Conservation (phyloP, 768 basidiomycete genomes). For the Suillus variegatus region DNA sequence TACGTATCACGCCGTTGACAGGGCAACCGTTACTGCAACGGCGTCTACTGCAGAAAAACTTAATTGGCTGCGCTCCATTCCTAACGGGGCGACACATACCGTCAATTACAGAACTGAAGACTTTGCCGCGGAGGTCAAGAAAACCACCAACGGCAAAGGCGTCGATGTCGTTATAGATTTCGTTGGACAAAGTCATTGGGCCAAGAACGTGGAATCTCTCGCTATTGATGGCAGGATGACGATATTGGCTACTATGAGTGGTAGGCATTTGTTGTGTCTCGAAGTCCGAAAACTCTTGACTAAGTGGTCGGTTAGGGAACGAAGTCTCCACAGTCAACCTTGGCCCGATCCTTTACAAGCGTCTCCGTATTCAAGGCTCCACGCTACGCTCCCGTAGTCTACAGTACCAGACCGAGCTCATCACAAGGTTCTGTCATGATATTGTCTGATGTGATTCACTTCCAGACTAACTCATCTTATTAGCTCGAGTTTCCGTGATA, state of each 20-base stretch:
- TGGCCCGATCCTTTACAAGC: slow-evolving; percentile 73
- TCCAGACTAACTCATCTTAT: background rate
- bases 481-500: slow-evolving; percentile 52
- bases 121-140: slow-evolving; percentile 73
- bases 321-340: slow-evolving; percentile 57
- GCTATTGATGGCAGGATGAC: slow-evolving; percentile 78
- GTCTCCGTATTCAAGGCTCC: slow-evolving; percentile 85
- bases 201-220: slow-evolving; percentile 68
- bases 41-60: slow-evolving; percentile 86
- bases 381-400: slow-evolving; percentile 75
- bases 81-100: slow-evolving; percentile 70
- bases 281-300: slow-evolving; percentile 21
- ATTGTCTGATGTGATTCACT: background rate
- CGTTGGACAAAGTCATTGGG: slow-evolving; percentile 75
- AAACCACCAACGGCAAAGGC: slow-evolving; percentile 66
- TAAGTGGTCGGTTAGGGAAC: slow-evolving; percentile 37
- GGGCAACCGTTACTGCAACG: slow-evolving; percentile 76
- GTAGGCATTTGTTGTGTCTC: slow-evolving; percentile 36
- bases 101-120: slow-evolving; percentile 86
- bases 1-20: slow-evolving; percentile 27
- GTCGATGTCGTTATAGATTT: slow-evolving; percentile 87
- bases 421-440: slow-evolving; percentile 46
- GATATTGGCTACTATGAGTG: slow-evolving; percentile 64
- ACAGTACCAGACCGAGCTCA: slow-evolving; percentile 78
- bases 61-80: slow-evolving; percentile 66